Conservation (phyloP, 75 land plant genomes). For the Cryptomeria japonica region DNA sequence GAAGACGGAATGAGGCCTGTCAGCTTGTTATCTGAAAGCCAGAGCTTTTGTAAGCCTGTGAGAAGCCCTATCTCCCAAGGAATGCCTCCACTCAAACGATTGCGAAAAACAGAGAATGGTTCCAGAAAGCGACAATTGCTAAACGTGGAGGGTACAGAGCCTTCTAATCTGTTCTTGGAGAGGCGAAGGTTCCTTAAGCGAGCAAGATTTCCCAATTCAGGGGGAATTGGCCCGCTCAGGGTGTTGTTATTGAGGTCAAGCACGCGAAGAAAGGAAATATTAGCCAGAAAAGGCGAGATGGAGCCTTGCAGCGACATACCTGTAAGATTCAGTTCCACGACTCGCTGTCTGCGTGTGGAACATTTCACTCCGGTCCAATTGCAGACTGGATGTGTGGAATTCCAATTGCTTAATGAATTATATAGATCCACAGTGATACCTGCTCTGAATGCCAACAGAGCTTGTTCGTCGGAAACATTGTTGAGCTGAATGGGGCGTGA, state of each 20-base stretch:
- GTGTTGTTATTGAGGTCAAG: slow-evolving; percentile 36
- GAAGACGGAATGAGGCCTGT: slow-evolving; percentile 21
- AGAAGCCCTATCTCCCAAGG: slow-evolving; percentile 38
- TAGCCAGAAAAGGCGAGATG: slow-evolving; percentile 32
- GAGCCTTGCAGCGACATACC: slow-evolving; percentile 24
- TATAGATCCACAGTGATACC: background rate
- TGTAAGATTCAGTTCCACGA: slow-evolving; percentile 24
- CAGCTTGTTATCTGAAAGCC: slow-evolving; percentile 23
- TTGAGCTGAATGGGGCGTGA: background rate
- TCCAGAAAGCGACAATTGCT: background rate
- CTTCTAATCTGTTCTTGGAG: slow-evolving; percentile 21
- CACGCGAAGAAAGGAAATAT: slow-evolving; percentile 25
- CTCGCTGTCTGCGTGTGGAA: slow-evolving; percentile 28
- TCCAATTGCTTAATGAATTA: slow-evolving; percentile 7
- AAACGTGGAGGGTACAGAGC: background rate
- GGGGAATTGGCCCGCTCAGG: slow-evolving; percentile 33
- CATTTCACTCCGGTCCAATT: slow-evolving; percentile 27
- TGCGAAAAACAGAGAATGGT: background rate
- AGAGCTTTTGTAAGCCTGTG: slow-evolving; percentile 23
- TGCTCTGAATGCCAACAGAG: slow-evolving; percentile 22
- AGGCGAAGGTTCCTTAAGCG: slow-evolving; percentile 24
- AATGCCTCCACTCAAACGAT: slow-evolving; percentile 30
- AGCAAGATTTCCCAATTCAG: slow-evolving; percentile 12
- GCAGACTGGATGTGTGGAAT: background rate
- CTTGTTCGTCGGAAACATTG: slow-evolving; percentile 11